These are phyloP conservation scores for Canariomyces notabilis DNA, from an alignment of 2,329 filamentous ascomycete species.

Conservation along the genomic window DNA sequence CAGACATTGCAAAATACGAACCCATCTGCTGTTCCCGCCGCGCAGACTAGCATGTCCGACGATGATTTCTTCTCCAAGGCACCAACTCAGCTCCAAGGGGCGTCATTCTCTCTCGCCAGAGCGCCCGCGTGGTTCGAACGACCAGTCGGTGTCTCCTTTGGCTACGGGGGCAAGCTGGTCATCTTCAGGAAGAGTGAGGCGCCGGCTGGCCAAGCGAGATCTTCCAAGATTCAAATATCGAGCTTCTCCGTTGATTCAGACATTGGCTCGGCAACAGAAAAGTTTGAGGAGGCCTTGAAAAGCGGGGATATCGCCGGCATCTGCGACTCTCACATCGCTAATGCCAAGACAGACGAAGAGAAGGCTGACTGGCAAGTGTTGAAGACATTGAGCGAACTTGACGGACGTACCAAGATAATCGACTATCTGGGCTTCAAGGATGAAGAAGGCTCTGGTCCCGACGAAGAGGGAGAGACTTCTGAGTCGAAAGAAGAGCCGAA, in stretches of 20 bases:
- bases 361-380: constrained; percentile 96
- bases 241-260: constrained; percentile 85
- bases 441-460: constrained; percentile 31
- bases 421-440: constrained; percentile 84
- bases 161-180: constrained; percentile 90
- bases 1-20: constrained; percentile 95
- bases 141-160: constrained; percentile 82
- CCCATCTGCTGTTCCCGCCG: constrained; percentile 59
- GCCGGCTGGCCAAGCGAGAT: constrained; percentile 57
- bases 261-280: constrained; percentile 76
- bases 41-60: constrained; percentile 70
- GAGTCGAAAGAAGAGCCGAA: constrained; percentile 14
- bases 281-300: constrained; percentile 78
- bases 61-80: constrained; percentile 97
- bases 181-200: constrained; percentile 58
- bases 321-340: constrained; percentile 71
- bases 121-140: constrained; percentile 88
- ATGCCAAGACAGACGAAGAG: constrained; percentile 79
- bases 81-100: constrained; percentile 83
- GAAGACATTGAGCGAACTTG: constrained; percentile 77
- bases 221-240: constrained; percentile 77
- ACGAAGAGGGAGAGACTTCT: constrained; percentile 15
- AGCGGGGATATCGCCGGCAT: constrained; percentile 72
- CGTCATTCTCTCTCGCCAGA: constrained; percentile 79
- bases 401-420: constrained; percentile 79